These are phyloP conservation scores for Exophiala viscosa DNA, from an alignment of 2,329 filamentous ascomycete species.

Conservation along the genomic window DNA sequence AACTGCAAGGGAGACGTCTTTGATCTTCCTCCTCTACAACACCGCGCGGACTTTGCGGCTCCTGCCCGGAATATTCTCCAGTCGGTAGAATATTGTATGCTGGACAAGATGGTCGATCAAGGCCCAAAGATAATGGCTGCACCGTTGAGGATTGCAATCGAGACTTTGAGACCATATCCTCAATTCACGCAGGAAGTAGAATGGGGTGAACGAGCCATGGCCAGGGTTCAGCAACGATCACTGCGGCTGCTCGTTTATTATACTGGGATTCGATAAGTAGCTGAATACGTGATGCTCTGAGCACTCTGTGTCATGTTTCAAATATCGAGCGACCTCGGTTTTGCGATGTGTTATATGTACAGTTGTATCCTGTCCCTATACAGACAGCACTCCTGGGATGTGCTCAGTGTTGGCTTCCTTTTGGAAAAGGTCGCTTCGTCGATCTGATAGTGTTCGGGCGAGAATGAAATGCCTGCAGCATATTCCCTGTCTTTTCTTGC, in stretches of 20 bases:
- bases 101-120: conserved; percentile 25
- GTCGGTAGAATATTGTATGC: conserved; percentile 34
- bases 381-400: not conserved
- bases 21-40: conserved; percentile 28
- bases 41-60: conserved; percentile 28
- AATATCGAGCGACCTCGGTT: too few species aligned
- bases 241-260: conserved; percentile 14
- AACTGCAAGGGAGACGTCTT: conserved; percentile 9
- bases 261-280: not conserved
- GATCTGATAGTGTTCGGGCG: too few species aligned
- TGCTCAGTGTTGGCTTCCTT: not conserved
- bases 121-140: conserved; percentile 23
- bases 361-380: conserved; percentile 9
- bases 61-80: conserved; percentile 36
- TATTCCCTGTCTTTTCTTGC: too few species aligned
- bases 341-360: conserved; percentile 18
- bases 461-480: too few species aligned
- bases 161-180: conserved; percentile 18
- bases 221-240: conserved; percentile 12
- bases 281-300: not conserved
- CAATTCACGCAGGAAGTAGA: conserved; percentile 7
- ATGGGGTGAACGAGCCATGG: conserved; percentile 16
- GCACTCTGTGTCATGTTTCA: not conserved
- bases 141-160: conserved; percentile 29
- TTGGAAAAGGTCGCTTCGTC: too few species aligned